Evolutionary conservation across 2,329 filamentous ascomycete species (phyloP).

Genomic region (Nannizziopsis arthrosporioides): DNA sequence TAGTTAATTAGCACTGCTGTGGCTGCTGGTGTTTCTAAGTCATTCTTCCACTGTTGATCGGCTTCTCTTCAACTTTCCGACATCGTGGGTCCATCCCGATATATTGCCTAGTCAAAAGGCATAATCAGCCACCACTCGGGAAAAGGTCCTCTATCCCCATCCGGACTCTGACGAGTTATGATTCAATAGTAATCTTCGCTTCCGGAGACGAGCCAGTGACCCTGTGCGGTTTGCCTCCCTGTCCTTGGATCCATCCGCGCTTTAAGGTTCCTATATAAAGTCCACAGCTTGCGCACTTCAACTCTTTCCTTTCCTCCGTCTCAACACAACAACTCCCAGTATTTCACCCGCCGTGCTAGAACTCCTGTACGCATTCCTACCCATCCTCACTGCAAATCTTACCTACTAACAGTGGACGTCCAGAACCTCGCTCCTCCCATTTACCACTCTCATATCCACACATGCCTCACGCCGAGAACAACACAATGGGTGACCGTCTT

Average conservation of each 20-base stretch:
- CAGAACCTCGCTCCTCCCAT: background rate
- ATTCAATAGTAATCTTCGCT: too few relatives aligned
- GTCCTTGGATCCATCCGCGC: too few relatives aligned
- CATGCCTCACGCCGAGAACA: constrained; percentile 16
- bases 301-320: background rate
- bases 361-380: background rate
- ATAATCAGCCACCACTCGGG: background rate
- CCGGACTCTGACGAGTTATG: background rate
- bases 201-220: background rate
- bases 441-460: background rate
- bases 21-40: too few relatives aligned
- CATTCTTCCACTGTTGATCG: too few relatives aligned
- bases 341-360: background rate
- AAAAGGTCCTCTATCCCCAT: background rate
- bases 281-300: too few relatives aligned
- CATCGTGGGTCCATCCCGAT: constrained; percentile 5
- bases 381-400: background rate
- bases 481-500: constrained; percentile 36
- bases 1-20: too few relatives aligned
- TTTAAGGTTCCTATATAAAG: too few relatives aligned
- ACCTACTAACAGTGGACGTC: background rate
- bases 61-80: background rate
- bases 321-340: background rate
- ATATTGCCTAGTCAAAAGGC: background rate
- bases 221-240: background rate